Conservation (phyloP, 352 stramenopile genomes). For the Thalassiosira exigua region DNA sequence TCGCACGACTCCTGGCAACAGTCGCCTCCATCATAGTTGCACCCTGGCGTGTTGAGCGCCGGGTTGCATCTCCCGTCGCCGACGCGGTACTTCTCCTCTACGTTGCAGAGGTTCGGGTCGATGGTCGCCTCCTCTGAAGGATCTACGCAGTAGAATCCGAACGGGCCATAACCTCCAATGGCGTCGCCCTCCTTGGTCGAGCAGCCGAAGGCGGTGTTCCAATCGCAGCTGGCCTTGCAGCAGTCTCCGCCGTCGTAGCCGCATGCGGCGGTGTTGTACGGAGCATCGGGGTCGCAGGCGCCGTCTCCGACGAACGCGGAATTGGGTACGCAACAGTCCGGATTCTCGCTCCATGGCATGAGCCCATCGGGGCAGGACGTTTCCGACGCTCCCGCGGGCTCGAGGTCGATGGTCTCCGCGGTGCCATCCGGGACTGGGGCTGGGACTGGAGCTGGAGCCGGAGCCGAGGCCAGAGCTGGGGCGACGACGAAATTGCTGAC, state of each 20-base stretch:
- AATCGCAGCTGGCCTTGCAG: slow-evolving; percentile 54
- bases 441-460: background rate
- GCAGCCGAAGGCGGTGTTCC: slow-evolving; percentile 39
- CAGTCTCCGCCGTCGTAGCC: slow-evolving; percentile 53
- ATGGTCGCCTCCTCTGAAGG: slow-evolving; percentile 29
- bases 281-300: slow-evolving; percentile 42
- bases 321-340: slow-evolving; percentile 50
- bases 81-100: slow-evolving; percentile 57
- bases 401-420: background rate
- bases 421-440: background rate
- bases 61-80: slow-evolving; percentile 51
- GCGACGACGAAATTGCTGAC: background rate
- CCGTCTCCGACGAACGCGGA: slow-evolving; percentile 53
- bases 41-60: slow-evolving; percentile 56
- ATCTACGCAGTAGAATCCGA: slow-evolving; percentile 58
- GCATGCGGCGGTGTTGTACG: slow-evolving; percentile 58
- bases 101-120: slow-evolving; percentile 30
- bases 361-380: background rate
- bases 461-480: background rate
- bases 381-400: background rate
- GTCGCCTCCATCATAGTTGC: slow-evolving; percentile 59
- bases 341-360: background rate
- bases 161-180: slow-evolving; percentile 40
- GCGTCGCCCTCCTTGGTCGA: slow-evolving; percentile 40
- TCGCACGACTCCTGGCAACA: slow-evolving; percentile 56